Evolutionary conservation across 1,284 basidiomycete species (phyloP).

Genomic region (Leccinum proximum): DNA sequence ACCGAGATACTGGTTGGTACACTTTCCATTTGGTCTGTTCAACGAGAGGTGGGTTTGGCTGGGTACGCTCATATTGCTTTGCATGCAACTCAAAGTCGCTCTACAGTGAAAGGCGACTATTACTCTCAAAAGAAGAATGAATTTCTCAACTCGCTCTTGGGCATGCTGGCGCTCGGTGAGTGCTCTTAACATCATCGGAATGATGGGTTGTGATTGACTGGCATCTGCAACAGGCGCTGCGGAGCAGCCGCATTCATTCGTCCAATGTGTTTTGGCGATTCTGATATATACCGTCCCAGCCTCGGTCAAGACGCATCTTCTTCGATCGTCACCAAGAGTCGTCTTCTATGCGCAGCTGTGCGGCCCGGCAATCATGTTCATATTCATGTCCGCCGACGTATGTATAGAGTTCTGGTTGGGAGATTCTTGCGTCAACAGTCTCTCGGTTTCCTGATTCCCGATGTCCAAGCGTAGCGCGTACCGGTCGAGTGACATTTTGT

Average conservation of each 20-base stretch:
- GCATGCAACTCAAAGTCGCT: conserved; percentile 30
- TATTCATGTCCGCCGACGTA: too few species aligned
- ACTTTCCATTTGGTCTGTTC: not conserved
- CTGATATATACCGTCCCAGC: conserved; percentile 26
- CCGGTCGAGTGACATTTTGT: too few species aligned
- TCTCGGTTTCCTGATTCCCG: too few species aligned
- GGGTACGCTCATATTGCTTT: conserved; percentile 54
- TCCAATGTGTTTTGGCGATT: not conserved
- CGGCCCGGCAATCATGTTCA: too few species aligned
- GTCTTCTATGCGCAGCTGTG: conserved; percentile 51
- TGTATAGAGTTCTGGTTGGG: too few species aligned
- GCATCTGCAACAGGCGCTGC: not conserved
- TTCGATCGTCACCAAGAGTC: conserved; percentile 62
- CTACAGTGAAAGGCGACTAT: not conserved
- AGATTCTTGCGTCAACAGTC: too few species aligned
- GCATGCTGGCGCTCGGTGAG: conserved; percentile 1
- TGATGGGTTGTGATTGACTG: not conserved
- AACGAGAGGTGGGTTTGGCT: conserved; percentile 46
- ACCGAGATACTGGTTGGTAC: conserved; percentile 4
- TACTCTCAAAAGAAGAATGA: conserved; percentile 1
- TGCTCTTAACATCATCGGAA: not conserved
- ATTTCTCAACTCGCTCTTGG: conserved; percentile 1
- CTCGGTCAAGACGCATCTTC: conserved; percentile 65
- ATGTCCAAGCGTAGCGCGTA: too few species aligned
- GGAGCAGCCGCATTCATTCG: not conserved